These are phyloP conservation scores for Saccharomycopsis capsularis DNA, from an alignment of 805 yeast genomes.

Conservation along the genomic window DNA sequence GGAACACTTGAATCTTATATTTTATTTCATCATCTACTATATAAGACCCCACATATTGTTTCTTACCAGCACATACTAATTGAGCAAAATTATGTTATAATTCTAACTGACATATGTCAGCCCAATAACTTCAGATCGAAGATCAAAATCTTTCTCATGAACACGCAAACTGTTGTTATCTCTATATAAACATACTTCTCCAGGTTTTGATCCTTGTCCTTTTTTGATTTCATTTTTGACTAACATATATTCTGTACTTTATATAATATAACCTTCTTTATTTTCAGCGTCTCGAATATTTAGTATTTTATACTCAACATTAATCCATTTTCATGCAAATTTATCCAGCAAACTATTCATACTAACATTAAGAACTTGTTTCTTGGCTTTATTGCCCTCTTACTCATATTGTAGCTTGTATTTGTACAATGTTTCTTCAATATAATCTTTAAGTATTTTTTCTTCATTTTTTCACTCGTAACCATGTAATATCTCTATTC, in stretches of 20 bases:
- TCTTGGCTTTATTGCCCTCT: neutral
- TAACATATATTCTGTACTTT: no score
- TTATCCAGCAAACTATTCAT: neutral
- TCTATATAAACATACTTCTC: conserved; percentile 4
- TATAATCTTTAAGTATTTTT: no score
- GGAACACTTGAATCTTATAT: neutral
- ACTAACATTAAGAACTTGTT: neutral
- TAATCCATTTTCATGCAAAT: neutral
- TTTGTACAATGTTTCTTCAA: no score
- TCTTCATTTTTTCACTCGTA: no score
- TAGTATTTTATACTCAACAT: neutral
- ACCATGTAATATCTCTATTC: no score
- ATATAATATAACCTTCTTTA: no score
- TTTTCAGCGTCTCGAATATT: neutral
- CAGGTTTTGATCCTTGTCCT: neutral
- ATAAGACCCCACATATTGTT: conserved; percentile 6
- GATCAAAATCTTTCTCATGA: neutral
- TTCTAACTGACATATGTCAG: neutral
- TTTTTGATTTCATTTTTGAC: no score
- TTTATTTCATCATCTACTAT: neutral
- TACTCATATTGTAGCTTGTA: neutral
- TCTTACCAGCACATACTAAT: conserved; percentile 1
- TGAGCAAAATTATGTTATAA: conserved; percentile 1
- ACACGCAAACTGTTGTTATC: conserved; percentile 1
- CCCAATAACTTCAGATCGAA: neutral